Base-by-base conservation (phyloP, 164 flowering plant genomes). In the Protea cynaroides region DNA sequence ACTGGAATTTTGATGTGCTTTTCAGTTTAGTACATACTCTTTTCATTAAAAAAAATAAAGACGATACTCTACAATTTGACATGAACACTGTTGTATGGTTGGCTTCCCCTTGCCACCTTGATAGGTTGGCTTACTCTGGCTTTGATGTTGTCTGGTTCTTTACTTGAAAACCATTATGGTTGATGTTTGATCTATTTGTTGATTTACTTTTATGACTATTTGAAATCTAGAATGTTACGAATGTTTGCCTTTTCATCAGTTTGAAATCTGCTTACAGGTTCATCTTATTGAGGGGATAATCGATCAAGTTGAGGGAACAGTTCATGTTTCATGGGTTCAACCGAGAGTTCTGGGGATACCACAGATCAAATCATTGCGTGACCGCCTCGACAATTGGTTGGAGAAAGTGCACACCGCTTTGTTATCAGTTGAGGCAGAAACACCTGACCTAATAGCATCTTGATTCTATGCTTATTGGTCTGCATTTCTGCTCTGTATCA, bases 321-420 rank as follows among this genome's bases (percentile, higher is more conserved):
- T 94, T 50, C 87, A 91, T 54, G 88, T 94, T 14, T 91, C 99
- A 6, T 88, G 99, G 99, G 96, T 89, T 69, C 96, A 91, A 65
- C 99, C 97, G 5, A 78, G 99, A 74, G 96, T 94, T 44, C 59
- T 89, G 65, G 95, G 93, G 15, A 82, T 91, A 61, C 74, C 86
- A 7, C 99, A 94, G 74, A 83, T 91, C 83, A 82, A 79, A 66
- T 85, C 99, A 14, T 73, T 91, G 79, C 80, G 95, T 12, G 88
- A 84, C 62, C 83, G 87, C 34, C 78, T 88, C 68, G 97, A 91
- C 71, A 76, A 62, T 62, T 94, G 97, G 99, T 23, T 84, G 72
- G 91, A 68, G 25, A 91, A 89, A 78, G 99, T 91, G 6, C 90
- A 85, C 74, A 82, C 88, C 11, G 87, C 93, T 60, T 76, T 91